Evolutionary conservation across 306 rosid species (phyloP).

Genomic region (Lotus japonicus): DNA sequence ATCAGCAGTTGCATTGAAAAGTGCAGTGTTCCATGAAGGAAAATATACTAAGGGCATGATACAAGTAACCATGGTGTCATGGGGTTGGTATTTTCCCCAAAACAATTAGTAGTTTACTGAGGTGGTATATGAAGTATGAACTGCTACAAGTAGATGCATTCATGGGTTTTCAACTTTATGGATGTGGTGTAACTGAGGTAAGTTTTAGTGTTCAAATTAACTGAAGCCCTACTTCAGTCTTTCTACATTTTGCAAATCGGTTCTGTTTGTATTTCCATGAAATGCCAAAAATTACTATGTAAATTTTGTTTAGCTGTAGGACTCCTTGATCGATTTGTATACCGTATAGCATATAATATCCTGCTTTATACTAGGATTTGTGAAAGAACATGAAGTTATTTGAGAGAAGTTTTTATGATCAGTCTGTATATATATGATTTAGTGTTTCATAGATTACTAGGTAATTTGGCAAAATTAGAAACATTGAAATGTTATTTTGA

Average conservation of each 20-base stretch:
- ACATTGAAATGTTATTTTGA: not conserved
- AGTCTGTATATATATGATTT: not conserved
- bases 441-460: not conserved
- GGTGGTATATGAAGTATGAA: not conserved
- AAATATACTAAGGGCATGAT: not conserved
- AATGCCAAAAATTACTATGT: not conserved
- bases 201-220: not conserved
- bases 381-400: not conserved
- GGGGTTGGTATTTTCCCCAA: not conserved
- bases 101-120: too few relatives aligned
- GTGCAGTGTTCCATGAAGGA: not conserved
- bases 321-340: not conserved
- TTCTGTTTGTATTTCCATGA: not conserved
- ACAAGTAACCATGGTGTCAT: not conserved
- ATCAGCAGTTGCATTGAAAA: not conserved
- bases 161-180: not conserved
- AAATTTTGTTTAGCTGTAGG: not conserved
- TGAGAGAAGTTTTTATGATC: not conserved
- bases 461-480: not conserved
- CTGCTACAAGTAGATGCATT: not conserved
- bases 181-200: not conserved
- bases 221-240: not conserved
- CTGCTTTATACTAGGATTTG: not conserved
- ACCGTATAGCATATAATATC: not conserved
- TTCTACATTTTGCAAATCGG: not conserved